Base-by-base conservation (phyloP, 805 yeast genomes). In the Peterozyma toletana region DNA sequence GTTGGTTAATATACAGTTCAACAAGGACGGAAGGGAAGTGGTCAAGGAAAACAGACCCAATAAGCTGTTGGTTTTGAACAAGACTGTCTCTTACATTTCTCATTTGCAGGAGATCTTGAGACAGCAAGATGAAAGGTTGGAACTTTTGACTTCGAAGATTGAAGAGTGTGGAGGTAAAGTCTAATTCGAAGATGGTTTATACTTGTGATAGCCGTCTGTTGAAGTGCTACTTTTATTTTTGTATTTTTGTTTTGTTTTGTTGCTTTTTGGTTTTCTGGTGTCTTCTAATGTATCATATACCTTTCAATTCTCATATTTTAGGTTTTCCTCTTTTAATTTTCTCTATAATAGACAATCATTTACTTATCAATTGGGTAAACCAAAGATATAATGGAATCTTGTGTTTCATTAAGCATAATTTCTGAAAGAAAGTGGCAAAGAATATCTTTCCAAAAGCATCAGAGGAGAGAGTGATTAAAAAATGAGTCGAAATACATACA, bases 61-160 rank as follows among this genome's bases (percentile, higher is more conserved):
- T 58, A 89, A 89, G 63, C 81, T 90, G 21, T 79, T 85, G 5
- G 85, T 87, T 40, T 68, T 89, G 47, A 75, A 77, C 52, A 78
- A 80, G 54, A 77, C 95, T 1, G 95, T 89, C 16, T 95, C 86
- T 39, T 89, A 90, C 59, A 78, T 89, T 38, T 68, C 61, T 9
- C 83, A 81, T 58, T 67, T 88, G 49, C 73, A 78, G 48, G 72
- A 74, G 43, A 86, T 85, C 5, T 63, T 82, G 53, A 64, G 66
- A 6, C 65, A 67, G 41, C 93, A 85, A 57, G 77, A 75, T 35
- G 58, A 59, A 18, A 64, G 80, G 46, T 61, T 71, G 43, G 58
- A 51, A 2, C 64, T 68, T 16, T 58, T 84, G 30, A 54, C 63
- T 15, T 44, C 55, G 1, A 67, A 67, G 44, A 66, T 75, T 11